A percentile compares a stretch with the other conserved stretches of the same genome.
Conservation (phyloP, 305 asterid species). For the Nicotiana rustica region DNA sequence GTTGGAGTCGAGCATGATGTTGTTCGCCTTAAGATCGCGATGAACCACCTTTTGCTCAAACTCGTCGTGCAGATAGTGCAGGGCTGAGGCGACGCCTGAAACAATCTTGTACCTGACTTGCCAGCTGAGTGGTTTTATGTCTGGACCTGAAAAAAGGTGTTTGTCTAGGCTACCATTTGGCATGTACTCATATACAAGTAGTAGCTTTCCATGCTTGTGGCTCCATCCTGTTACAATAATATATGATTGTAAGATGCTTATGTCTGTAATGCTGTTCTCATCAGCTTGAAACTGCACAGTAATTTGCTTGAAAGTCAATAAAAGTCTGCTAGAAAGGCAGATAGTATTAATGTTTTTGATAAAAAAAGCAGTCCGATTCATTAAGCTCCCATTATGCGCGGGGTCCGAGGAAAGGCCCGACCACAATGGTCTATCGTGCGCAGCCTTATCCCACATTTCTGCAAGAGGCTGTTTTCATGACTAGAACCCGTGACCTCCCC, state of each 20-base stretch:
- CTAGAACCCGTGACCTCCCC: too few relatives aligned
- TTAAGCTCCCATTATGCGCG: too few relatives aligned
- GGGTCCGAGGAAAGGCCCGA: too few relatives aligned
- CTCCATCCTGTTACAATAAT: slow-evolving; percentile 47
- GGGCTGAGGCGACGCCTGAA: slow-evolving; percentile 42
- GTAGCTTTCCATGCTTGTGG: slow-evolving; percentile 46
- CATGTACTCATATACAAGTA: slow-evolving; percentile 46
- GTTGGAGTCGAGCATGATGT: slow-evolving; percentile 46
- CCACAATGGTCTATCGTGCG: too few relatives aligned
- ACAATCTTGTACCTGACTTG: slow-evolving; percentile 37
- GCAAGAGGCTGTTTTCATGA: too few relatives aligned
- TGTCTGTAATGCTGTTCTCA: neutral
- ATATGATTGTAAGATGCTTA: too few relatives aligned
- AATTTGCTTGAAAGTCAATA: neutral
- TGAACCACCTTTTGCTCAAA: slow-evolving; percentile 48
- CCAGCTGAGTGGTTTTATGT: slow-evolving; percentile 38
- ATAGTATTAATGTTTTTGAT: neutral
- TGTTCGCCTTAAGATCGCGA: slow-evolving; percentile 51
- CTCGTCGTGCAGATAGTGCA: slow-evolving; percentile 47
- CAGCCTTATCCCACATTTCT: too few relatives aligned
- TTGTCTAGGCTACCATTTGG: slow-evolving; percentile 47
- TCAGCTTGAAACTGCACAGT: neutral
- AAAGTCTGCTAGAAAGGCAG: neutral
- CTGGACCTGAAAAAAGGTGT: slow-evolving; percentile 38
- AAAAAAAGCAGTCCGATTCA: too few relatives aligned